phyloP scores from a whole-genome alignment of 2,329 filamentous ascomycete species.

The Huntiella omanensis region DNA sequence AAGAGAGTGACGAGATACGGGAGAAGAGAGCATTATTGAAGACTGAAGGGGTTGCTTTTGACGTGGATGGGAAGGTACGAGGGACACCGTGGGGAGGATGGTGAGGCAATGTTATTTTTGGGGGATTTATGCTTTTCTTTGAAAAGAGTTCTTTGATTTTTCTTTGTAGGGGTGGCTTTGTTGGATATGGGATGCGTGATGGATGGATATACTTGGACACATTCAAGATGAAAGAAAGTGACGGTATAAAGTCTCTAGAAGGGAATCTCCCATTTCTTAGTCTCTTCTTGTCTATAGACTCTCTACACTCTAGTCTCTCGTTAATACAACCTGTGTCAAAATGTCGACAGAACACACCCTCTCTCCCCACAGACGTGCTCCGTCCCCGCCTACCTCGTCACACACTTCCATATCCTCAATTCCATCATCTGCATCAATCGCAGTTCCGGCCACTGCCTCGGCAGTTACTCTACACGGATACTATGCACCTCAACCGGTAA shows the following conservation, averaged over 20 bases:
- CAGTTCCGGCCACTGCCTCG: not conserved
- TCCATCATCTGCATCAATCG: not conserved
- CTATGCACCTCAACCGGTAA: not conserved
- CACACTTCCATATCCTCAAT: no score
- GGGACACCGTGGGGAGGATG: conserved; percentile 33
- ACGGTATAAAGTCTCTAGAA: no score
- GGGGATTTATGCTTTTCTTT: not conserved
- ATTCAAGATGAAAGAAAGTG: not conserved
- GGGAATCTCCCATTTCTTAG: no score
- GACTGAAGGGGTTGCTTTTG: conserved; percentile 45
- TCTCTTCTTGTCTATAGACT: no score
- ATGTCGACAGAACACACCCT: not conserved
- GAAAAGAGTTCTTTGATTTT: not conserved
- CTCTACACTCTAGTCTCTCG: no score
- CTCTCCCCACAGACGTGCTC: not conserved
- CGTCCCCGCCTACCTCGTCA: no score
- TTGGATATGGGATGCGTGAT: no score
- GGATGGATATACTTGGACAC: no score
- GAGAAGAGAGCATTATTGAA: conserved; percentile 44
- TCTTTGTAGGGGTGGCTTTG: not conserved
- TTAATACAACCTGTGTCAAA: no score
- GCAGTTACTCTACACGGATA: not conserved
- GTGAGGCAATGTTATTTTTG: not conserved
- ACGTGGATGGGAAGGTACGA: conserved; percentile 38
- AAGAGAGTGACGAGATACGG: conserved; percentile 38